These are phyloP conservation scores for Talaromyces piceae DNA, from an alignment of 2,329 filamentous ascomycete genomes.

Conservation along the genomic window DNA sequence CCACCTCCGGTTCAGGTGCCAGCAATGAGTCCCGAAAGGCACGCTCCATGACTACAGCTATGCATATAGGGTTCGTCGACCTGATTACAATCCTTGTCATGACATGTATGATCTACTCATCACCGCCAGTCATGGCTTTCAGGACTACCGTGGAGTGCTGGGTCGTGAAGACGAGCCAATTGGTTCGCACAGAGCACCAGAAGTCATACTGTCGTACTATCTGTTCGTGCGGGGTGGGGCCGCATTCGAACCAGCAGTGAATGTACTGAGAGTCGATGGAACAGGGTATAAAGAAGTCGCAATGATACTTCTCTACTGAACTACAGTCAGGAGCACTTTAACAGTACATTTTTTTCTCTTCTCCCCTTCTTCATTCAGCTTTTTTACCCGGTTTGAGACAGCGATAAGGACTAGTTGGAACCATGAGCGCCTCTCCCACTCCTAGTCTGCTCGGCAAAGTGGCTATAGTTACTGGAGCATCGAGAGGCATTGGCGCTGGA, in stretches of 20 bases:
- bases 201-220: not conserved
- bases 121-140: not conserved
- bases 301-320: no score
- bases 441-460: slow-evolving; percentile 20
- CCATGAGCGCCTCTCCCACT: not conserved
- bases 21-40: no score
- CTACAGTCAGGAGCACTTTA: no score
- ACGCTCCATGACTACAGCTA: no score
- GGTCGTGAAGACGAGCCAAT: no score
- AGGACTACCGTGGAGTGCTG: no score
- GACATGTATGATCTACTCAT: not conserved
- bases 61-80: no score
- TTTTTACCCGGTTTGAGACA: not conserved
- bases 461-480: slow-evolving; percentile 45
- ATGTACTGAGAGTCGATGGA: no score
- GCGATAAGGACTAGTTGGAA: not conserved
- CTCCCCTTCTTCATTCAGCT: not conserved
- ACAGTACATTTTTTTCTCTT: not conserved
- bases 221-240: not conserved
- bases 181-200: not conserved
- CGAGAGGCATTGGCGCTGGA: slow-evolving; percentile 44
- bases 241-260: not conserved
- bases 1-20: no score
- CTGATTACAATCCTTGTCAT: not conserved
- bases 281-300: not conserved